Conservation (phyloP, 1,284 basidiomycete species). For the Pseudozyma hubeiensis region DNA sequence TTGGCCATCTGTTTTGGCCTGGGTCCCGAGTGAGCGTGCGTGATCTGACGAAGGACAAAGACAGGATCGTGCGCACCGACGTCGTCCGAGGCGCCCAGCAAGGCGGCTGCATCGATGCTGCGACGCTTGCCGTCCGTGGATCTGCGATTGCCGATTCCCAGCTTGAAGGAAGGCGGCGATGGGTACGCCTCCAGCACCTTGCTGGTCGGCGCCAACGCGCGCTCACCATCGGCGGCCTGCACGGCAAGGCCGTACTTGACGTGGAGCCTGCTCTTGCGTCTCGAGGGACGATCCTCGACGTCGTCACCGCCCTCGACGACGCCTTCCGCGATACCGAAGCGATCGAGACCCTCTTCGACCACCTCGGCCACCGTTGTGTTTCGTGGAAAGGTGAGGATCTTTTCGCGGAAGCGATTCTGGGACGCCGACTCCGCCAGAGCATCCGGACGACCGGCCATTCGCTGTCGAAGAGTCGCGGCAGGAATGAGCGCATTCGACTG, state of each 20-base stretch:
- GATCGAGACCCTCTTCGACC: conserved; percentile 87
- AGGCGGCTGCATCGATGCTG: conserved; percentile 82
- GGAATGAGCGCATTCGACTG: conserved; percentile 85
- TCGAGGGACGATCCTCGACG: conserved; percentile 87
- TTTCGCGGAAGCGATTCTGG: conserved; percentile 54
- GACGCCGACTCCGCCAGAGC: conserved; percentile 8
- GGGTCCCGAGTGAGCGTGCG: conserved; percentile 25
- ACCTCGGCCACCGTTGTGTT: conserved; percentile 96
- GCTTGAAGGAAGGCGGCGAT: conserved; percentile 72
- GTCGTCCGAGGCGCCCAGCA: conserved; percentile 76
- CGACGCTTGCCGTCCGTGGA: conserved; percentile 80
- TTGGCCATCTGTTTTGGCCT: conserved; percentile 12
- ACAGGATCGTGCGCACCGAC: conserved; percentile 83
- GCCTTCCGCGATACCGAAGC: conserved; percentile 92
- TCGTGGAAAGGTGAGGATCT: conserved; percentile 76
- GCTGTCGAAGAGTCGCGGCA: conserved; percentile 30
- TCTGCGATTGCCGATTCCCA: conserved; percentile 80
- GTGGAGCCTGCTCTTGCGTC: conserved; percentile 80
- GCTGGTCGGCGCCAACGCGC: conserved; percentile 45
- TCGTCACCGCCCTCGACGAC: conserved; percentile 98
- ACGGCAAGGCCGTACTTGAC: conserved; percentile 81
- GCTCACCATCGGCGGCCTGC: conserved; percentile 44
- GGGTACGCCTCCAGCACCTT: conserved; percentile 80
- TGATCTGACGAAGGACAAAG: conserved; percentile 77
- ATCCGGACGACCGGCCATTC: conserved; percentile 17